phyloP scores from a whole-genome alignment of 177 flowering plant species.

The Vitis hybrid region DNA sequence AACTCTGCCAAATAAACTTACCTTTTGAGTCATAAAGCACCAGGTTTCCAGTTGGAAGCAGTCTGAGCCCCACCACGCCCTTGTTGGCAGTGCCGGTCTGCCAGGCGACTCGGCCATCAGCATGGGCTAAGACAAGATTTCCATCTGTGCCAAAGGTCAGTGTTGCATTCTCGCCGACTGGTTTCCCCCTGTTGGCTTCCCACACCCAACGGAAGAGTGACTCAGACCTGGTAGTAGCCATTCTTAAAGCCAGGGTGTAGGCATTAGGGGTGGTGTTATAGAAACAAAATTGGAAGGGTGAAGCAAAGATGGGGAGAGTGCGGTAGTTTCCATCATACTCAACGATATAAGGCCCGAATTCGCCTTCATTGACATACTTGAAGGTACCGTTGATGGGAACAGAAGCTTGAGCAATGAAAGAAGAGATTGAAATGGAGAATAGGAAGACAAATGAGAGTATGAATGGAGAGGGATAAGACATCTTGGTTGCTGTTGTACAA shows the following conservation, averaged over 20 bases:
- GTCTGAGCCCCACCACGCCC: constrained; percentile 36
- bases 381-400: constrained; percentile 23
- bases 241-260: constrained; percentile 40
- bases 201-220: constrained; percentile 43
- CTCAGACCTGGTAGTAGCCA: constrained; percentile 21
- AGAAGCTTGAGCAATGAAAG: constrained; percentile 13
- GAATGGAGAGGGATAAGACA: background rate
- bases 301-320: background rate
- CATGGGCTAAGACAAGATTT: constrained; percentile 39
- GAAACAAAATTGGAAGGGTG: constrained; percentile 40
- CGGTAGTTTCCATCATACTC: constrained; percentile 39
- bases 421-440: constrained; percentile 13
- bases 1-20: constrained; percentile 46
- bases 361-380: constrained; percentile 33
- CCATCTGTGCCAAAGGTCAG: constrained; percentile 36
- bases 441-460: background rate
- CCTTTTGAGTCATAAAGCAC: constrained; percentile 37
- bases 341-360: constrained; percentile 26
- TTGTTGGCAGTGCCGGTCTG: constrained; percentile 43
- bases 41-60: constrained; percentile 43
- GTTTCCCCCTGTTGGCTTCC: constrained; percentile 49
- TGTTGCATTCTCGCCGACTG: constrained; percentile 44
- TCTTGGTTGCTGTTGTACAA: background rate
- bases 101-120: constrained; percentile 43
- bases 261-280: constrained; percentile 49